Evolutionary conservation across 352 stramenopile species (phyloP), one percentile per base, ranked within the genome.

Genomic region (Phytophthora brassicae): DNA sequence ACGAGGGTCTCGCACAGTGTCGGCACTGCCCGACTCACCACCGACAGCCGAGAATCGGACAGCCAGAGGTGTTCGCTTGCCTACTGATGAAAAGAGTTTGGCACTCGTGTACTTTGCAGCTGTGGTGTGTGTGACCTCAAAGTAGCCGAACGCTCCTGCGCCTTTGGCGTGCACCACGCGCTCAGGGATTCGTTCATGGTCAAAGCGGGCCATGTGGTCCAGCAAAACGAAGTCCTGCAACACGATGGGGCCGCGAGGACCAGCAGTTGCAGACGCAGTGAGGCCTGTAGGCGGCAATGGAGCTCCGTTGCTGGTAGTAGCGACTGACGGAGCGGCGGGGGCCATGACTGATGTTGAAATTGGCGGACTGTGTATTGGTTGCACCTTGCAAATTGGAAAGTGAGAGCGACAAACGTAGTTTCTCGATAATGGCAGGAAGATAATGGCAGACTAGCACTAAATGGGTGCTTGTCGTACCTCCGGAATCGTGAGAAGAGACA

Each of bases 141-240:
- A 97, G 79, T 96, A 95, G 9, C 91, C 91, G 58, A 97, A 96
- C 9, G 90, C 92, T 44, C 92, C 88, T 24, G 76, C 79, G 7
- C 89, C 90, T 58, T 96, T 97, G 50, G 90, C 90, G 68, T 98
- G 92, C 24, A 97, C 91, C 16, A 97, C 90, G 31, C 92, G 85
- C 70, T 97, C 92, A 0, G 92, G 92, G 59, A 97, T 95, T 14
- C 90, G 83, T 64, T 98, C 92, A 39, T 88, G 86, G 69, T 98
- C 90, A 64, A 97, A 97, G 64, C 97, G 87, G 14, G 88, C 76
- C 41, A 97, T 56, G 62, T 95, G 82, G 69, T 97, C 90, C 26
- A 97, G 75, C 19, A 97, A 72, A 8, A 78, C 87, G 55, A 95
- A 95, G 70, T 97, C 90, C 70, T 95, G 56, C 12, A 93, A 69